Evolutionary conservation across 2,329 filamentous ascomycete species (phyloP).

Genomic region (Exophiala viscosa): DNA sequence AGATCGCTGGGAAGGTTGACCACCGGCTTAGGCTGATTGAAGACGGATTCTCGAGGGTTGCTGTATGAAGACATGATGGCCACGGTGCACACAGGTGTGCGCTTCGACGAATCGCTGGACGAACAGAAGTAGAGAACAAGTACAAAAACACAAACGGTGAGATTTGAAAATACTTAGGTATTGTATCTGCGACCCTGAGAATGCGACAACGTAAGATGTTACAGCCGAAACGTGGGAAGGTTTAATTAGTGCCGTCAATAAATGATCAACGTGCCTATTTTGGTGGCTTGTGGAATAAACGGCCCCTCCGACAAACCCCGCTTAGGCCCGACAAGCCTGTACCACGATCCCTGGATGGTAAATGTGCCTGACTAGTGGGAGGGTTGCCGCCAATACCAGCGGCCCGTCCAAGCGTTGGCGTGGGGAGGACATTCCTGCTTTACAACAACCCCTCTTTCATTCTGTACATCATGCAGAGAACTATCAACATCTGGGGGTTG

Average conservation of each 20-base stretch:
- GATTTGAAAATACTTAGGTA: too few species aligned
- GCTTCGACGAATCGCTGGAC: not conserved
- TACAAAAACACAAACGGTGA: too few species aligned
- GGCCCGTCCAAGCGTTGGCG: not conserved
- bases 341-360: not conserved
- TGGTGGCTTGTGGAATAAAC: not conserved
- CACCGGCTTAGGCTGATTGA: slow-evolving; percentile 29
- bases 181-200: too few species aligned
- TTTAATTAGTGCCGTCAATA: too few species aligned
- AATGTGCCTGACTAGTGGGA: slow-evolving; percentile 20
- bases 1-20: slow-evolving; percentile 31
- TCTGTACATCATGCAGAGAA: too few species aligned
- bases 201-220: too few species aligned
- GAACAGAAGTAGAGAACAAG: too few species aligned
- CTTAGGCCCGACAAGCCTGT: not conserved
- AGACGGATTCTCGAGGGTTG: slow-evolving; percentile 24
- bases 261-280: too few species aligned
- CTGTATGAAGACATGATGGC: slow-evolving; percentile 15
- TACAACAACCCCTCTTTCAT: not conserved
- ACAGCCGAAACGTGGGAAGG: too few species aligned
- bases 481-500: too few species aligned
- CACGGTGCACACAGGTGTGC: not conserved
- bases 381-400: not conserved
- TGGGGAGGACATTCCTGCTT: not conserved
- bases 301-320: not conserved